phyloP scores from a whole-genome alignment of 2,329 filamentous ascomycete genomes.

The Diplocarpon rosae region DNA sequence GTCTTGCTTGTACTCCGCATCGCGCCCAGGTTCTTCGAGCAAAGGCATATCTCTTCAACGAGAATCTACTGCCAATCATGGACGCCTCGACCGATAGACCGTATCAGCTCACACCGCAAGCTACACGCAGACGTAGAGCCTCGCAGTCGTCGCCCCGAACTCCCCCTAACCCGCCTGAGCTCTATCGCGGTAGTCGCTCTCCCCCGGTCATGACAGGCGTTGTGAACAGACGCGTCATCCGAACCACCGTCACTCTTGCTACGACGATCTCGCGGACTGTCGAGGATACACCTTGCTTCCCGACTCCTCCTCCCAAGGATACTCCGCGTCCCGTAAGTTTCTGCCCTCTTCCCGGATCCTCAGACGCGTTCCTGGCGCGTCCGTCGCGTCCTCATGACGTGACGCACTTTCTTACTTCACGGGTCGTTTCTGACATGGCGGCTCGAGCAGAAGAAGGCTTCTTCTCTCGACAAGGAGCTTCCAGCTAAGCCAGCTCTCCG shows the following conservation, averaged over 20 bases:
- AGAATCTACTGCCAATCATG: neutral
- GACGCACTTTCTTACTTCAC: neutral
- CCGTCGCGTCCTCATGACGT: too few relatives aligned
- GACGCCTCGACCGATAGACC: neutral
- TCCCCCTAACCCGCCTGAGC: neutral
- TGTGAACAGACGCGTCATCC: neutral
- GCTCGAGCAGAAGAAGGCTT: neutral
- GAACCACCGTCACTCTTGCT: neutral
- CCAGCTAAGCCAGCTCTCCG: conserved; percentile 5
- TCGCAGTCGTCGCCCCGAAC: neutral
- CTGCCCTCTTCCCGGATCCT: neutral
- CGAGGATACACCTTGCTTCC: neutral
- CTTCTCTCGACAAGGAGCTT: conserved; percentile 3
- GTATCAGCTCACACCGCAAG: too few relatives aligned
- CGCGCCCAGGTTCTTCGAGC: neutral
- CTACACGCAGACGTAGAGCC: neutral
- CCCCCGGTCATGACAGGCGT: neutral
- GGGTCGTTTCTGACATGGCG: neutral
- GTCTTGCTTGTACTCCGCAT: neutral
- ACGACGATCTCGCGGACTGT: too few relatives aligned
- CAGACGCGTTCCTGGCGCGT: too few relatives aligned
- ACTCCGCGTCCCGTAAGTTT: conserved; percentile 2
- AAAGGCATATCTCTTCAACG: conserved; percentile 1
- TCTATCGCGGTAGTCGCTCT: too few relatives aligned
- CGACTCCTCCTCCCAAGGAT: conserved; percentile 4